These are phyloP conservation scores for Theileria orientalis DNA, from an alignment of 169 alveolate species.

Conservation along the genomic window DNA sequence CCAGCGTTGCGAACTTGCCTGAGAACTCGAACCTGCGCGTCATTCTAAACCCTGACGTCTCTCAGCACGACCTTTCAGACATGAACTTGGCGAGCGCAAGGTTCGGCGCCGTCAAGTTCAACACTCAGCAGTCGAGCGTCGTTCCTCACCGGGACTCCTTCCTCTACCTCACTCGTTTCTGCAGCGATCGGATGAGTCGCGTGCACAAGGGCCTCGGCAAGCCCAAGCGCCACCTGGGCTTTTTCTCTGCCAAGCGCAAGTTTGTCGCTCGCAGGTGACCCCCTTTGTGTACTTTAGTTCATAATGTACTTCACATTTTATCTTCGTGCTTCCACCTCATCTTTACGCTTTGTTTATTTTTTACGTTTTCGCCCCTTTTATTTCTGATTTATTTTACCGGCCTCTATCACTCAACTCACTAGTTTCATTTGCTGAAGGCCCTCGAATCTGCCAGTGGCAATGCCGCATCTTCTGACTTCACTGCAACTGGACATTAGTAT, in stretches of 20 bases:
- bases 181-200: not conserved
- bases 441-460: too few relatives aligned
- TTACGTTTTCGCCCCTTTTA: too few relatives aligned
- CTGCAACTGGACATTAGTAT: too few relatives aligned
- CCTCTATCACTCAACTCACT: too few relatives aligned
- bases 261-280: not conserved
- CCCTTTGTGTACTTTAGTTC: not conserved
- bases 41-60: not conserved
- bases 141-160: not conserved
- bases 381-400: too few relatives aligned
- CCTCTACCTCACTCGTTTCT: conserved; percentile 5
- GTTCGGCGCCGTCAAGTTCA: not conserved
- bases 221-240: not conserved
- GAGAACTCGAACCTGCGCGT: conserved; percentile 7
- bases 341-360: too few relatives aligned
- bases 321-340: too few relatives aligned
- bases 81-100: not conserved
- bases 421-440: too few relatives aligned
- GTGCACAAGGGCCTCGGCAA: not conserved
- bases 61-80: conserved; percentile 9
- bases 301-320: too few relatives aligned
- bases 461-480: too few relatives aligned
- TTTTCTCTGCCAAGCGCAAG: not conserved
- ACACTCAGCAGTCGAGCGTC: not conserved
- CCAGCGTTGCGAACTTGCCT: not conserved